Base-by-base conservation (phyloP, 176 grass and related monocot genomes). In the Aegilops speltoides region DNA sequence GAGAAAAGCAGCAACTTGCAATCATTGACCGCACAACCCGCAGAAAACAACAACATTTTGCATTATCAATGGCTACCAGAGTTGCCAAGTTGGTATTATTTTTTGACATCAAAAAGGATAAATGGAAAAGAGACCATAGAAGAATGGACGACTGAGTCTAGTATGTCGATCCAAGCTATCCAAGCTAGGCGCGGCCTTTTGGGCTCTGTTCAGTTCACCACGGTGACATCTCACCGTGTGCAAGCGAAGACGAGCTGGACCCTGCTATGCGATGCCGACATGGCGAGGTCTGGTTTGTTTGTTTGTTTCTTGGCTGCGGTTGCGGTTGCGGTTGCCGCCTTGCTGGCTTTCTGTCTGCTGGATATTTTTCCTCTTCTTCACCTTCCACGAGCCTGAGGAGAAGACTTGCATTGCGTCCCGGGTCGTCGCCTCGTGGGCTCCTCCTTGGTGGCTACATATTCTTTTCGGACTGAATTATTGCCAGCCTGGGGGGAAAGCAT, bases 401-500 rank as follows among this genome's bases (percentile, higher is more conserved):
- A 46, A 76, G 73, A 76, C 73, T 52, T 28, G 73, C 43, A 28
- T 10, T 19, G 73, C 43, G 16, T 17, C 24, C 71, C 73, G 24
- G 73, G 73, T 76, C 73, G 73, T 76, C 73, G 73, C 41, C 34
- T 36, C 32, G 66, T 73, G n/a, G 70, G 43, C 43, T 68, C 31
- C 69, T 74, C 71, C 12, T 15, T 26, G 71, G 40, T 74, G 72
- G 41, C 23, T 6, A 16, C 12, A 61, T 41, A 40, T 28, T 79
- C 13, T 28, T 79, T 7, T 41, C 14, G 8, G 22, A 3, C 56
- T 80, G 61, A 65, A 67, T 81, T 67, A 67, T 81, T 81, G 79
- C 62, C 63, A 81, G 63, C 40, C 79, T 81, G 79, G 71, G 60
- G 78, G 41, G 0, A 46, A 46, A 81, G 79, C 62, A 67, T 32